Evolutionary conservation across 2,329 filamentous ascomycete genomes (phyloP).

Genomic region (Ustilaginoidea virens): DNA sequence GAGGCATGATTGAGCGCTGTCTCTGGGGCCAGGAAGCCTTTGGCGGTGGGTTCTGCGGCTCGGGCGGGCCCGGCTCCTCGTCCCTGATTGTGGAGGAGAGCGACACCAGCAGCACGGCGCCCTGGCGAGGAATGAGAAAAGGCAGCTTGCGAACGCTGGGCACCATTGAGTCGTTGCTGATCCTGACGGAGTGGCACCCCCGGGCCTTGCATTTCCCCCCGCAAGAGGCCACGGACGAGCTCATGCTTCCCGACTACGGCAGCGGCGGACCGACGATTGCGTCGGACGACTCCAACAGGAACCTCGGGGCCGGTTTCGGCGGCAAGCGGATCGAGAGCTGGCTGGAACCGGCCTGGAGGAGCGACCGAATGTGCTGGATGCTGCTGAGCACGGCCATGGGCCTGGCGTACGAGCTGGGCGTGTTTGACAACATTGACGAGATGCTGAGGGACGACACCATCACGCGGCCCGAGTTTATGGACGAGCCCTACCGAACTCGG

Average conservation of each 20-base stretch:
- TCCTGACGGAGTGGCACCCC: conserved; percentile 95
- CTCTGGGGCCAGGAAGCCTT: conserved; percentile 96
- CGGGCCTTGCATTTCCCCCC: conserved; percentile 87
- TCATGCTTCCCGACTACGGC: conserved; percentile 47
- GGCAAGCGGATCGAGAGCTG: conserved; percentile 84
- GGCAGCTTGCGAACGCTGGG: conserved; percentile 78
- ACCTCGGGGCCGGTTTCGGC: conserved; percentile 43
- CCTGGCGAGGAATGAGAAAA: conserved; percentile 54
- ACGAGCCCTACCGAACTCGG: conserved; percentile 61
- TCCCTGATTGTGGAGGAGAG: conserved; percentile 30
- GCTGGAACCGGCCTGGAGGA: conserved; percentile 90
- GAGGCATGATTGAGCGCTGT: conserved; percentile 87
- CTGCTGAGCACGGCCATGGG: conserved; percentile 81
- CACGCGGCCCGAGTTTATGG: conserved; percentile 51
- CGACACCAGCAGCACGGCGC: conserved; percentile 51
- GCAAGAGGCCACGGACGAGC: conserved; percentile 56
- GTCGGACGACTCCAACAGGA: conserved; percentile 17
- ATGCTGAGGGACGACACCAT: conserved; percentile 42
- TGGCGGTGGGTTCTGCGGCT: conserved; percentile 71
- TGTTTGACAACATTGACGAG: conserved; percentile 83
- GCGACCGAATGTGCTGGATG: conserved; percentile 97
- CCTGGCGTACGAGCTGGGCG: conserved; percentile 81
- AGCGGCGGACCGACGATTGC: conserved; percentile 29
- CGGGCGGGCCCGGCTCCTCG: conserved; percentile 34
- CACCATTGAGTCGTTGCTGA: conserved; percentile 85